phyloP scores from a whole-genome alignment of 2,329 filamentous ascomycete genomes.

The Leptographium wingfieldii region DNA sequence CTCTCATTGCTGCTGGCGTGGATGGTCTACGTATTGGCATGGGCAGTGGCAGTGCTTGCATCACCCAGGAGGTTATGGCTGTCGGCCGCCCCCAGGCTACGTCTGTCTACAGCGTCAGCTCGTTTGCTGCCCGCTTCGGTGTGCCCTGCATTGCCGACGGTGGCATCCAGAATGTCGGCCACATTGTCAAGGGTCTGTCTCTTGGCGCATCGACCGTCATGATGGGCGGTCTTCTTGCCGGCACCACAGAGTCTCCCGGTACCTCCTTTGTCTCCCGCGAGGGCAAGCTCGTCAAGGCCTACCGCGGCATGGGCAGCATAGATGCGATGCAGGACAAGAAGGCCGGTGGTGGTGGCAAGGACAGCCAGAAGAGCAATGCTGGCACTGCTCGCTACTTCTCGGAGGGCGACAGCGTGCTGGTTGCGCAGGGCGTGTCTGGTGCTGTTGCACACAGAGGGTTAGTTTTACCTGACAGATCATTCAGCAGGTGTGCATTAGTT shows the following conservation, averaged over 20 bases:
- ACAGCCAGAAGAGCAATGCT: conserved; percentile 73
- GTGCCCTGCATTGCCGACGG: conserved; percentile 97
- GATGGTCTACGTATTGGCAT: conserved; percentile 97
- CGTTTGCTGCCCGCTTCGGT: conserved; percentile 84
- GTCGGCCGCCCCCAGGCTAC: conserved; percentile 93
- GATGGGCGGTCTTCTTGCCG: conserved; percentile 97
- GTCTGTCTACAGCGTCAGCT: conserved; percentile 77
- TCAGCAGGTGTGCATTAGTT: background rate
- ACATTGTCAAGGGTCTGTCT: conserved; percentile 96
- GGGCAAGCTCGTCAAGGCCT: conserved; percentile 97
- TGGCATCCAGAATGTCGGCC: conserved; percentile 94
- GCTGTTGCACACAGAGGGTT: conserved; percentile 64
- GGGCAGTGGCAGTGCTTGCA: conserved; percentile 96
- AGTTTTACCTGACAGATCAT: conserved; percentile 14
- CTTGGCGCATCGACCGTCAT: conserved; percentile 92
- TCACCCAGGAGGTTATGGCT: conserved; percentile 99
- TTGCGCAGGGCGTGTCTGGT: conserved; percentile 92
- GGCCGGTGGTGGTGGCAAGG: conserved; percentile 60
- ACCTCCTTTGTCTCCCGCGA: conserved; percentile 94
- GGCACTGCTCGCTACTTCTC: conserved; percentile 98
- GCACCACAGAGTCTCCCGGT: conserved; percentile 93
- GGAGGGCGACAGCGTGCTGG: conserved; percentile 85
- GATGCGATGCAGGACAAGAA: conserved; percentile 99
- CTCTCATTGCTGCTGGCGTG: conserved; percentile 82
- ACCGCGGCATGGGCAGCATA: conserved; percentile 97